Evolutionary conservation across 768 basidiomycete genomes (phyloP).

Genomic region (Calvatia gigantea): DNA sequence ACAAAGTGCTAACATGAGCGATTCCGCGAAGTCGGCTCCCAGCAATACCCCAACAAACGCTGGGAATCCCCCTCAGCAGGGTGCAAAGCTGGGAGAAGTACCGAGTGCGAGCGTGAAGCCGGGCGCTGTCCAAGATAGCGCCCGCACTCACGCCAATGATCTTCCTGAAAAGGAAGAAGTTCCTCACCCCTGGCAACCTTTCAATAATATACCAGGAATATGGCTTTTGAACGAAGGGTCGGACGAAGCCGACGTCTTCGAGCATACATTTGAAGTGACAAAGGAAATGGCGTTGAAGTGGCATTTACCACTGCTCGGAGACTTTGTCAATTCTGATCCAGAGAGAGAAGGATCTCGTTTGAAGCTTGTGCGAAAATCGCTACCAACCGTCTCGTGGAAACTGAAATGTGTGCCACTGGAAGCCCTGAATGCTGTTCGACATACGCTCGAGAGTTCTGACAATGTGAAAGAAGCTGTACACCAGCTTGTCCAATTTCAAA

Average conservation of each 20-base stretch:
- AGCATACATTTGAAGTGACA: constrained; percentile 35
- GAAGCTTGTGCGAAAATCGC: background rate
- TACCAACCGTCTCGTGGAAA: constrained; percentile 26
- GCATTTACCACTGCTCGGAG: constrained; percentile 17
- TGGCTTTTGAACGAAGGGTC: constrained; percentile 35
- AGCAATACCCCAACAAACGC: background rate
- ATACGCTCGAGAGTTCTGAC: constrained; percentile 13
- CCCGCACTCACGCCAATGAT: background rate
- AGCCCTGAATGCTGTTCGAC: constrained; percentile 18
- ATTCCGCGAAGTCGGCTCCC: background rate
- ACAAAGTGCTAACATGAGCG: background rate
- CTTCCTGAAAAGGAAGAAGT: background rate
- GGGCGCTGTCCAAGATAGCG: background rate
- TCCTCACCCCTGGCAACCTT: constrained; percentile 16
- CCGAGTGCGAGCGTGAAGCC: background rate
- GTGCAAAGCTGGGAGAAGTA: background rate
- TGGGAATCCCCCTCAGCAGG: background rate
- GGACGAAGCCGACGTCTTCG: constrained; percentile 27
- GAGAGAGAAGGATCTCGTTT: background rate
- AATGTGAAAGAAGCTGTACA: constrained; percentile 22
- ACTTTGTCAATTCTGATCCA: background rate
- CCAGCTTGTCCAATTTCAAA: constrained; percentile 22
- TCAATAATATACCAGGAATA: constrained; percentile 36
- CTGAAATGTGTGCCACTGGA: constrained; percentile 31
- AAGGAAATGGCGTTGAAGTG: constrained; percentile 29